Percentiles rank a stretch among this genome's conserved stretches.
These are phyloP conservation scores for Tricholomella constricta DNA, from an alignment of 768 basidiomycete genomes.

Conservation along the genomic window DNA sequence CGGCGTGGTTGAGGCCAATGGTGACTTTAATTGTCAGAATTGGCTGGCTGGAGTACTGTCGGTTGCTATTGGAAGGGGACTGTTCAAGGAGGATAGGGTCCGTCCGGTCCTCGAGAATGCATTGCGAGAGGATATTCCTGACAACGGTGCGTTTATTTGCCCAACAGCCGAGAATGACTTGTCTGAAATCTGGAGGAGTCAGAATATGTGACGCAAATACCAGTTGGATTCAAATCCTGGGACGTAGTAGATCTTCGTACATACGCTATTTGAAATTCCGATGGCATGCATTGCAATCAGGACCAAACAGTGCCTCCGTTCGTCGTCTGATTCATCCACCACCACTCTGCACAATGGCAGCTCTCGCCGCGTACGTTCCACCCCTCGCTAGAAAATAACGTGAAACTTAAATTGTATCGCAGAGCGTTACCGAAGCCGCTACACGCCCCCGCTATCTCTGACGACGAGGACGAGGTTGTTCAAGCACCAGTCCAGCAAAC, in stretches of 20 bases:
- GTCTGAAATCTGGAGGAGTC: not conserved
- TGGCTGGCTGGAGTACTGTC: not conserved
- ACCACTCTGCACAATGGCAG: conserved; percentile 38
- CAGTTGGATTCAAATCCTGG: not conserved
- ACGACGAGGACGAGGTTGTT: conserved; percentile 62
- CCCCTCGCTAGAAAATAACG: not conserved
- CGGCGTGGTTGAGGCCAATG: not conserved
- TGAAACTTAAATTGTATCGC: conserved; percentile 11
- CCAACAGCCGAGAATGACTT: not conserved
- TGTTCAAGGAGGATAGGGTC: not conserved
- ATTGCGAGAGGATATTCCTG: not conserved
- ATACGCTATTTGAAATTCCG: not conserved
- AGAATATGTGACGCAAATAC: not conserved
- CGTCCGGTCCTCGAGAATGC: not conserved
- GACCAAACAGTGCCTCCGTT: conserved; percentile 22
- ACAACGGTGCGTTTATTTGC: not conserved
- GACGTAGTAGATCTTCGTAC: too few species aligned
- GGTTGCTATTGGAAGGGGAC: not conserved
- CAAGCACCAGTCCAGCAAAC: conserved; percentile 34
- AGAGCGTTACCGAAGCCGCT: conserved; percentile 73
- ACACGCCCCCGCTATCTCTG: conserved; percentile 50
- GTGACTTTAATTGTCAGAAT: not conserved
- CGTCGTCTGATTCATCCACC: conserved; percentile 4
- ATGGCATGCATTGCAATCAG: conserved; percentile 6
- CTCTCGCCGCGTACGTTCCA: conserved; percentile 72